Conservation (phyloP, 2,329 filamentous ascomycete species). For the Westerdykella ornata region DNA sequence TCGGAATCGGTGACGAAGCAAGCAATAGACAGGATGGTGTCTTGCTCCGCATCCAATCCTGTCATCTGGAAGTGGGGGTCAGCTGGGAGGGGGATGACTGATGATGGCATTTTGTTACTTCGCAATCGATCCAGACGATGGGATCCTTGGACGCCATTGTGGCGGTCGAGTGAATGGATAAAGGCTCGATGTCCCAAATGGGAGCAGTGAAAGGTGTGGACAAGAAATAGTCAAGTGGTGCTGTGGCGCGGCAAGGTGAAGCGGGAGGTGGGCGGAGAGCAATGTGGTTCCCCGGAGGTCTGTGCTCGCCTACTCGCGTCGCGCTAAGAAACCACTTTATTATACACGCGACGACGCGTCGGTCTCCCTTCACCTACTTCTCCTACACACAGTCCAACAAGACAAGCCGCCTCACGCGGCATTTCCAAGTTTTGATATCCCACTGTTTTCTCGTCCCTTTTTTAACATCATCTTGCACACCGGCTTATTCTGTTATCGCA, state of each 20-base stretch:
- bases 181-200: not conserved
- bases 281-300: too few species aligned
- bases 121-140: constrained; percentile 81
- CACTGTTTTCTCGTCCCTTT: not conserved
- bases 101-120: constrained; percentile 39
- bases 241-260: too few species aligned
- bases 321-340: constrained; percentile 6
- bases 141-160: constrained; percentile 53
- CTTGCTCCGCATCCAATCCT: constrained; percentile 67
- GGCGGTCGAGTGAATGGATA: constrained; percentile 2
- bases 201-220: not conserved
- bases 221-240: not conserved
- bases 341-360: constrained; percentile 18
- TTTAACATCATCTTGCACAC: not conserved
- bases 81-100: not conserved
- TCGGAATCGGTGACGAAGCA: constrained; percentile 83
- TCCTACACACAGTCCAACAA: constrained; percentile 18
- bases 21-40: constrained; percentile 85
- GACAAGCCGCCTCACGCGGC: not conserved
- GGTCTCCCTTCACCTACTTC: constrained; percentile 14
- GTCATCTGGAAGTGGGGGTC: constrained; percentile 69
- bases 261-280: too few species aligned
- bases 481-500: not conserved
- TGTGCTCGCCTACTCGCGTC: constrained; percentile 1
- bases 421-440: too few species aligned